phyloP scores from a whole-genome alignment of 768 basidiomycete species.

The Exsudoporus frostii region DNA sequence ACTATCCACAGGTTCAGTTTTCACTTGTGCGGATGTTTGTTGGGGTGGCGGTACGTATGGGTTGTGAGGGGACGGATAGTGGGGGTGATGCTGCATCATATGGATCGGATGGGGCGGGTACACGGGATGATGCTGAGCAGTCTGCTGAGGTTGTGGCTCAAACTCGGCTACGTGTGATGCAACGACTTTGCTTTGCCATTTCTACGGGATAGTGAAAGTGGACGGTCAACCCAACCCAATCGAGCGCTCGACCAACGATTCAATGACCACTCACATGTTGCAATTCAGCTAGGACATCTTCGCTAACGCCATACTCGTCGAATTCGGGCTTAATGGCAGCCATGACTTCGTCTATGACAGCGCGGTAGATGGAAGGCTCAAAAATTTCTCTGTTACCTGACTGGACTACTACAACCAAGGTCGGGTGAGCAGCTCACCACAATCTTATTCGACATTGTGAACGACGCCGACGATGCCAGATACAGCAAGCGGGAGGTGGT shows the following conservation, averaged over 20 bases:
- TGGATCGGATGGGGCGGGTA: constrained; percentile 64
- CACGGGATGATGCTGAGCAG: constrained; percentile 45
- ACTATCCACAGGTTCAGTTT: constrained; percentile 69
- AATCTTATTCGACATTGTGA: constrained; percentile 93
- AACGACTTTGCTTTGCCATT: constrained; percentile 95
- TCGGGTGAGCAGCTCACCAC: constrained; percentile 87
- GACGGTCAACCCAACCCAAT: constrained; percentile 7
- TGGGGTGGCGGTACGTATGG: constrained; percentile 43
- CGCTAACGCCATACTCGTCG: constrained; percentile 92
- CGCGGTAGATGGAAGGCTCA: constrained; percentile 89
- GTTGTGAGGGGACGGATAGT: constrained; percentile 51
- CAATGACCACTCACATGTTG: constrained; percentile 67
- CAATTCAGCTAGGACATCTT: constrained; percentile 85
- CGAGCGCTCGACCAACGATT: constrained; percentile 8
- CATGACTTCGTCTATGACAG: constrained; percentile 97
- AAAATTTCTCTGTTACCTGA: constrained; percentile 49
- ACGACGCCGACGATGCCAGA: constrained; percentile 27
- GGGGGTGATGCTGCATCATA: constrained; percentile 53
- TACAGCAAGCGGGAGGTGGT: constrained; percentile 33
- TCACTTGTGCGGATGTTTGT: constrained; percentile 49
- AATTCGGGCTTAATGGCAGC: constrained; percentile 85
- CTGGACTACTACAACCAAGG: constrained; percentile 54
- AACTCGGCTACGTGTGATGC: constrained; percentile 96
- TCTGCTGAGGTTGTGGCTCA: constrained; percentile 53
- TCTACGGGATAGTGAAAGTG: constrained; percentile 48